Percentiles rank a stretch among this genome's conserved stretches.
These are phyloP conservation scores for Teunomyces atbi DNA, from an alignment of 805 yeast species.

Conservation along the genomic window DNA sequence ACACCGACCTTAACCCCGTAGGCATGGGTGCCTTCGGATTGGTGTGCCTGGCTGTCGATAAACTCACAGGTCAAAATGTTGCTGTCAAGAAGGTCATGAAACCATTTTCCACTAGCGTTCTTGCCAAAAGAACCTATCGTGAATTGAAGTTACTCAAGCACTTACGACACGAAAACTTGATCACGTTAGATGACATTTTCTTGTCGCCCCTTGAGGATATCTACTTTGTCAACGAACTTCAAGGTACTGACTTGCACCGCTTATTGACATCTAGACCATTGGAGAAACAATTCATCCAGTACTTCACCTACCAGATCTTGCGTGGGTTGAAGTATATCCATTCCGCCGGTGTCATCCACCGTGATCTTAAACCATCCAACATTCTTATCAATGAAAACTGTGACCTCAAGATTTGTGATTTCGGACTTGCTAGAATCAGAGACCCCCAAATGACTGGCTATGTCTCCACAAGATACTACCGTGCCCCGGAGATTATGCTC, in stretches of 20 bases:
- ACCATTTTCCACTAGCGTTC: slow-evolving; percentile 90
- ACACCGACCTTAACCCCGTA: slow-evolving; percentile 91
- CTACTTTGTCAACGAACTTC: slow-evolving; percentile 92
- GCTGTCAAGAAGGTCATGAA: slow-evolving; percentile 98
- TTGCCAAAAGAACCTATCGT: slow-evolving; percentile 95
- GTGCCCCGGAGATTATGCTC: slow-evolving; percentile 98
- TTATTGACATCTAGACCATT: slow-evolving; percentile 88
- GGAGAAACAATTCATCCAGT: slow-evolving; percentile 95
- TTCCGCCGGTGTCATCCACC: slow-evolving; percentile 87
- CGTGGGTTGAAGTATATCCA: slow-evolving; percentile 89
- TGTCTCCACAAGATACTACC: slow-evolving; percentile 90
- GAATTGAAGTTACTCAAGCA: slow-evolving; percentile 92
- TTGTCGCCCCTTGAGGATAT: slow-evolving; percentile 94
- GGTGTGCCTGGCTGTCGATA: slow-evolving; percentile 94
- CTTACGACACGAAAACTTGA: slow-evolving; percentile 89
- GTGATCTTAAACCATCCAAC: slow-evolving; percentile 84
- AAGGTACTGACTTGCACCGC: slow-evolving; percentile 95
- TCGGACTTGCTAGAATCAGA: slow-evolving; percentile 94
- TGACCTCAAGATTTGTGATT: slow-evolving; percentile 87
- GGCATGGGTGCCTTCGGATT: slow-evolving; percentile 99
- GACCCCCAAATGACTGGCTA: slow-evolving; percentile 99
- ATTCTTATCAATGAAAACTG: slow-evolving; percentile 86
- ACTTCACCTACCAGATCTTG: slow-evolving; percentile 90
- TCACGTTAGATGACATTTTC: slow-evolving; percentile 89
- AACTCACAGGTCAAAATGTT: slow-evolving; percentile 84